Percentiles rank a stretch among this genome's conserved stretches.
Evolutionary conservation across 2,329 filamentous ascomycete genomes (phyloP).

Genomic region (Tolypocladium pustulatum): DNA sequence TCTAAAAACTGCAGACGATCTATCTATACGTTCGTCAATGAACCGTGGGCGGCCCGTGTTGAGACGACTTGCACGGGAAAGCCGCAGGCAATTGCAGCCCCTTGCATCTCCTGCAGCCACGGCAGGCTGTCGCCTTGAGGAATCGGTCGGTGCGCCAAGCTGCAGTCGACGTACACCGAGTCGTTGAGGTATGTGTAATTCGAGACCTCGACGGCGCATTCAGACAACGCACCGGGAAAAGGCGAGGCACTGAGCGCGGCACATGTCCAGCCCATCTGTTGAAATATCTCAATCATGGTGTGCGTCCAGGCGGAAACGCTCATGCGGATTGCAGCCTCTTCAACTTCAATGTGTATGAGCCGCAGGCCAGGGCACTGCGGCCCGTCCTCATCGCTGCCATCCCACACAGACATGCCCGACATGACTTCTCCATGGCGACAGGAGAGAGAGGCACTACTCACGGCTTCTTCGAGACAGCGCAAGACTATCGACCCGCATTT

Average conservation of each 20-base stretch:
- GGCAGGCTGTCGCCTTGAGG: slow-evolving; percentile 13
- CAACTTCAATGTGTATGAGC: slow-evolving; percentile 23
- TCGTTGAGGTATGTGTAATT: slow-evolving; percentile 21
- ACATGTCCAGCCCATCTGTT: slow-evolving; percentile 27
- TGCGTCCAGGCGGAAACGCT: slow-evolving; percentile 23
- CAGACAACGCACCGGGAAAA: slow-evolving; percentile 17
- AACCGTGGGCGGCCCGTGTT: not conserved
- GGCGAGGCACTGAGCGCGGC: slow-evolving; percentile 23
- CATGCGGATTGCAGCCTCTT: slow-evolving; percentile 19
- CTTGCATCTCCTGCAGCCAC: slow-evolving; percentile 19
- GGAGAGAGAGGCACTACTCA: slow-evolving; percentile 15
- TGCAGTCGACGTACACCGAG: slow-evolving; percentile 23
- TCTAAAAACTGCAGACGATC: not conserved
- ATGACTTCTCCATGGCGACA: slow-evolving; percentile 13
- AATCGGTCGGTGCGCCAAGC: slow-evolving; percentile 19
- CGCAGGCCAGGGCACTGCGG: slow-evolving; percentile 18
- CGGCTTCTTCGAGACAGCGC: slow-evolving; percentile 20
- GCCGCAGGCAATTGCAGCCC: slow-evolving; percentile 21
- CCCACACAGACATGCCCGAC: slow-evolving; percentile 25
- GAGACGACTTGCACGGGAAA: slow-evolving; percentile 12
- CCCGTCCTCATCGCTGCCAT: slow-evolving; percentile 15
- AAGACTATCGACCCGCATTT: slow-evolving; percentile 19
- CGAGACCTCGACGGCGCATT: slow-evolving; percentile 18
- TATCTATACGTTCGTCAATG: no score
- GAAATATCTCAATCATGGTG: slow-evolving; percentile 23